Conservation (phyloP, 805 yeast species). For the Myxozyma melibiosi region DNA sequence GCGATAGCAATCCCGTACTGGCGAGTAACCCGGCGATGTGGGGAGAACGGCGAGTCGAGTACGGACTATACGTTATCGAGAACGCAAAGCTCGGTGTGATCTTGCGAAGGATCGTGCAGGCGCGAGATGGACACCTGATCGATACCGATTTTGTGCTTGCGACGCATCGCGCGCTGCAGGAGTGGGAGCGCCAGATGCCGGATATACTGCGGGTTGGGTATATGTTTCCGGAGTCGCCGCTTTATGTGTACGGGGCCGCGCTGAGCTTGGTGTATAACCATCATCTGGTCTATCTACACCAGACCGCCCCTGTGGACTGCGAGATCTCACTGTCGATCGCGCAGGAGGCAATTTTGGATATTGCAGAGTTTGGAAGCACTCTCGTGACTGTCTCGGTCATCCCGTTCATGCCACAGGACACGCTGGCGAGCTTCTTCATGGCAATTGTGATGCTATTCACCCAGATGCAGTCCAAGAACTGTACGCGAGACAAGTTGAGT, state of each 20-base stretch:
- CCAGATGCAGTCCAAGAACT: background rate
- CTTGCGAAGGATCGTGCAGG: background rate
- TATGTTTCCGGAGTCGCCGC: background rate
- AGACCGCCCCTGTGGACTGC: constrained; percentile 7
- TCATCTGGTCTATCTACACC: constrained; percentile 27
- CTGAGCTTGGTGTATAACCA: constrained; percentile 23
- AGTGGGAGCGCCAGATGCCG: constrained; percentile 4
- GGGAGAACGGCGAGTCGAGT: background rate
- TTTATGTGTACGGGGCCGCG: constrained; percentile 7
- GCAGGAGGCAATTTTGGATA: constrained; percentile 16
- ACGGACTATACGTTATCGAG: constrained; percentile 1
- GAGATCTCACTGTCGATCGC: background rate
- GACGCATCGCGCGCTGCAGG: background rate
- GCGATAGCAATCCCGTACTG: background rate
- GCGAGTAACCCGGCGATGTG: background rate
- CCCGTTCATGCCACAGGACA: constrained; percentile 23
- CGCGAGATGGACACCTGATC: background rate
- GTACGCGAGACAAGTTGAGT: background rate
- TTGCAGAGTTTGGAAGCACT: constrained; percentile 18
- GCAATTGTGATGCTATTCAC: constrained; percentile 27
- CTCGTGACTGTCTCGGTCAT: constrained; percentile 16
- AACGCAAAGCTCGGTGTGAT: constrained; percentile 1
- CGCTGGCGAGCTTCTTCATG: constrained; percentile 22
- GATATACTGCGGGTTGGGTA: background rate
- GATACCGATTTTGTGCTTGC: constrained; percentile 3